Base-by-base conservation (phyloP, 768 basidiomycete species). In the Russula vinacea region DNA sequence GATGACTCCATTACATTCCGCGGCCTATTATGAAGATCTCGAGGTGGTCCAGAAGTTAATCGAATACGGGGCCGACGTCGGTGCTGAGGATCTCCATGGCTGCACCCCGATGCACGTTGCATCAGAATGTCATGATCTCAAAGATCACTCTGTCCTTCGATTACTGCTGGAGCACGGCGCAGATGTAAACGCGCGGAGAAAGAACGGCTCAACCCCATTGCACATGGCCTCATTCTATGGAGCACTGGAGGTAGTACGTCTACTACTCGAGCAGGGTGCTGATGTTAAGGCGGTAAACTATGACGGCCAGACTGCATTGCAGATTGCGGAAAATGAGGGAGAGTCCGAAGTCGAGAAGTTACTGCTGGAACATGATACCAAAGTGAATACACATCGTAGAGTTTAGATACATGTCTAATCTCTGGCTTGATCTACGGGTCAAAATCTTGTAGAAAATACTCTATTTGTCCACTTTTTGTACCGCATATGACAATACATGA, bases 61-160 rank as follows among this genome's bases (percentile, higher is more conserved):
- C 37, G 37, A 40, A 14, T 52, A 19, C 32, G 26, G 16, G 17
- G 51, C 32, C 10, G 51, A 53, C 8, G 10, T 53, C 32, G 33
- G n/a, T 11, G 32, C 32, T 10, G 8, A 2, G 3, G 13, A 19
- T 17, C 0, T 0, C 0, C 0, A 6, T 0, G 32, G 32, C 2
- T 5, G 5, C 2, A 56, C 40, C 1, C 37, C 55, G 26, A n/a
- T 56, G 19, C 40, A 56, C 11, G 3, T 8, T 13, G 40, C 26
- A 19, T 44, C 39, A 10, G 3, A 19, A 26, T 2, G 9, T 17
- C 32, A n/a, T 22, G 2, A 37, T 19, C 19, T n/a, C 33, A 29
- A 49, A 11, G n/a, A n/a, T n/a, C n/a, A n/a, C n/a, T n/a, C 29
- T 29, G 29, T 29, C 29, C 29, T 2, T 29, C 29, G 29, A 29